A percentile compares a stretch with the other conserved stretches of the same genome.
These are phyloP conservation scores for Moesziomyces aphidis DNA, from an alignment of 1,284 basidiomycete genomes.

Conservation along the genomic window DNA sequence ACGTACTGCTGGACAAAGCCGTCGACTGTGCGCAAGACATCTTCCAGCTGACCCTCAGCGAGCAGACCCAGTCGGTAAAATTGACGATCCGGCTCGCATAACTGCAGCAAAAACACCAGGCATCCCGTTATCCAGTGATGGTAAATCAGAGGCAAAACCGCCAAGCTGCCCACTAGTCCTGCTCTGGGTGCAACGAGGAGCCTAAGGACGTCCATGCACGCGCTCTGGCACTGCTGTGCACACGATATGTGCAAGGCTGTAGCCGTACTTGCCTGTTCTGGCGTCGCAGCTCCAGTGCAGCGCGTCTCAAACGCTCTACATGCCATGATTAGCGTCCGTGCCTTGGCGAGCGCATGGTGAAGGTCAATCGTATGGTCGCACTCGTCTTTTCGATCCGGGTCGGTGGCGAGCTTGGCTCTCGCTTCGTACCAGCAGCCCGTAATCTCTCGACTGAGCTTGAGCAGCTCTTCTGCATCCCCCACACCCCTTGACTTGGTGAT, in stretches of 20 bases:
- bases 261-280: neutral
- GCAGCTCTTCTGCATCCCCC: neutral
- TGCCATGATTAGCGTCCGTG: constrained; percentile 6
- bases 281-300: neutral
- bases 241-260: neutral
- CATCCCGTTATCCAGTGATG: constrained; percentile 21
- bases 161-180: constrained; percentile 6
- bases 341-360: constrained; percentile 16
- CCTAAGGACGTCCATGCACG: constrained; percentile 14
- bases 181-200: constrained; percentile 1
- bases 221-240: constrained; percentile 3
- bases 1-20: constrained; percentile 15
- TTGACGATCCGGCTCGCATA: constrained; percentile 9
- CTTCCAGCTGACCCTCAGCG: constrained; percentile 11
- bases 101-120: constrained; percentile 10
- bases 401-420: constrained; percentile 3
- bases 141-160: constrained; percentile 20
- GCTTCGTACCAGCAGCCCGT: constrained; percentile 15
- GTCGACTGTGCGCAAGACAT: constrained; percentile 1
- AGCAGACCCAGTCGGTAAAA: constrained; percentile 17
- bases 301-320: constrained; percentile 2
- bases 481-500: neutral
- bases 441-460: neutral
- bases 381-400: constrained; percentile 14
- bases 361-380: constrained; percentile 20